Conservation (phyloP, 257 asterid species). For the Solanum pimpinellifolium region DNA sequence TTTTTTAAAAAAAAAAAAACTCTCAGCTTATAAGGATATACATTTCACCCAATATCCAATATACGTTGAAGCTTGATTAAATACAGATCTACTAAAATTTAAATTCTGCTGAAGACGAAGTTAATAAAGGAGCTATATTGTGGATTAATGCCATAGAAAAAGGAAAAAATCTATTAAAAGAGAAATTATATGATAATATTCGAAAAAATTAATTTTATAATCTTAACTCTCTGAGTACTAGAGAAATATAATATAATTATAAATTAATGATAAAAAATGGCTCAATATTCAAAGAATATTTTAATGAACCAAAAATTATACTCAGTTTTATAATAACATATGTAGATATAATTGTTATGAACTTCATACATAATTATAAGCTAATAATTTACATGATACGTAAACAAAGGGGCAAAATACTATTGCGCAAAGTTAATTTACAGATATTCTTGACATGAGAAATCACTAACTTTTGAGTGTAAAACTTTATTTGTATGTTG, state of each 20-base stretch:
- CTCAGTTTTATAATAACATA: background rate
- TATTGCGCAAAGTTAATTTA: background rate
- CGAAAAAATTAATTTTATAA: background rate
- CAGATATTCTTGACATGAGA: background rate
- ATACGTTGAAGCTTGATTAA: no score
- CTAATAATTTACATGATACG: background rate
- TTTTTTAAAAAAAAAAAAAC: rapidly evolving
- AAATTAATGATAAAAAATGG: background rate
- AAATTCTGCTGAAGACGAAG: no score
- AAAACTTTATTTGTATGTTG: background rate
- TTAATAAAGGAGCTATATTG: background rate
- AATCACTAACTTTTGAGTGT: background rate
- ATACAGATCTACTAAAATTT: no score
- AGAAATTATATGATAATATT: background rate
- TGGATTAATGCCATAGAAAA: background rate
- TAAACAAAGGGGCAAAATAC: background rate
- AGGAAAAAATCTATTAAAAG: background rate
- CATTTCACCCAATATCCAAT: background rate
- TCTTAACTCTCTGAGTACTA: background rate
- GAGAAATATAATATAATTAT: background rate
- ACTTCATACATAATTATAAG: background rate
- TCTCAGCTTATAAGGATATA: no score
- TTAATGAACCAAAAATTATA: background rate
- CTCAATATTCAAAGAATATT: background rate
- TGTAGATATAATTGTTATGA: background rate